Conservation (phyloP, 495 filamentous ascomycete species). For the Hypoxylon rickii region DNA sequence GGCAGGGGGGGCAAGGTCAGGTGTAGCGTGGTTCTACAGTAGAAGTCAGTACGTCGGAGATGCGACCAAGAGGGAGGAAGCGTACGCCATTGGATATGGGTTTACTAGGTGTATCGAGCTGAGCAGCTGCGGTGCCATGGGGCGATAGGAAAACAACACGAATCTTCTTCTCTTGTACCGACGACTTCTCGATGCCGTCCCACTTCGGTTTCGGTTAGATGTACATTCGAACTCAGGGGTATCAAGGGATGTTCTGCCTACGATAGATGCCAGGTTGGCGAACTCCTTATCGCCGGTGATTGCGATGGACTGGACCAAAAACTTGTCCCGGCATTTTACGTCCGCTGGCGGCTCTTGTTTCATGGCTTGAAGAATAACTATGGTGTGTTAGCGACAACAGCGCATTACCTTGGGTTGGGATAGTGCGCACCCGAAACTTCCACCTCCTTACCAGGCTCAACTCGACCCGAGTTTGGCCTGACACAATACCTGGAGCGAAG, state of each 20-base stretch:
- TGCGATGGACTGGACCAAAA: slow-evolving; percentile 91
- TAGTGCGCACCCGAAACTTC: slow-evolving; percentile 82
- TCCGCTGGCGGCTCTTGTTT: slow-evolving; percentile 87
- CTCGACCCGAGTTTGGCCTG: slow-evolving; percentile 92
- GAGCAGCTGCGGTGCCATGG: slow-evolving; percentile 43
- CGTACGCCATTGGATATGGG: slow-evolving; percentile 30
- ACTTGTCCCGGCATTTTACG: slow-evolving; percentile 94
- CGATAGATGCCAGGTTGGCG: slow-evolving; percentile 75
- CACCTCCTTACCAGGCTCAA: slow-evolving; percentile 83
- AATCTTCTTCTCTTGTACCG: slow-evolving; percentile 92
- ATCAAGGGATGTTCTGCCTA: slow-evolving; percentile 49
- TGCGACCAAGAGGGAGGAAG: neutral
- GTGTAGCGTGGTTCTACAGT: slow-evolving; percentile 22
- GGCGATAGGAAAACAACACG: slow-evolving; percentile 81
- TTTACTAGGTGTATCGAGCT: slow-evolving; percentile 32
- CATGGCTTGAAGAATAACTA: slow-evolving; percentile 96
- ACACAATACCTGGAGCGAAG: slow-evolving; percentile 80
- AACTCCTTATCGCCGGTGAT: slow-evolving; percentile 85
- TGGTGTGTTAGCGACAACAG: slow-evolving; percentile 23
- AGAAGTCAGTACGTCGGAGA: slow-evolving; percentile 6
- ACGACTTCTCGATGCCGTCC: slow-evolving; percentile 72
- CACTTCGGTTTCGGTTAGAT: slow-evolving; percentile 55
- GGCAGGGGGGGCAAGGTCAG: slow-evolving; percentile 28
- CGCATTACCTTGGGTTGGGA: slow-evolving; percentile 6
- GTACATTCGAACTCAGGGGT: neutral